Evolutionary conservation across 1,284 basidiomycete genomes (phyloP), one percentile per base, ranked within the genome.

Genomic region (Microbotryomycetes sp.): DNA sequence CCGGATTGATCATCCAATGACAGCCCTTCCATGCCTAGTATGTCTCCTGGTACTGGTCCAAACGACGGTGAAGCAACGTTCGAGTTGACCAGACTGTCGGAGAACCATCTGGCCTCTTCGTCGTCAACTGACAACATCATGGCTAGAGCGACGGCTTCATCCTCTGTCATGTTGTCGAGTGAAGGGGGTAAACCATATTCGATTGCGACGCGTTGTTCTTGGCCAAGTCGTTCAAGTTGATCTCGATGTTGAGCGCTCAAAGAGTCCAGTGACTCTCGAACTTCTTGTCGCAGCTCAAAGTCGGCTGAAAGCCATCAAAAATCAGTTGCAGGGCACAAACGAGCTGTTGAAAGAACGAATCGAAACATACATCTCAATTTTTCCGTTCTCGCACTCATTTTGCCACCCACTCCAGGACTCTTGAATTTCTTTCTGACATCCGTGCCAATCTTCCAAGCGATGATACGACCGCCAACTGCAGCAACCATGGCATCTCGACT

Each of bases 91-190:
- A 4, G 32, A 42, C 19, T 32, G 45, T 36, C 47, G 0, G 45
- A 49, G 42, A 58, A 36, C 22, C 61, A 46, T 6, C 53, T 51
- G 22, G n/a, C 30, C 58, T 72, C 71, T 47, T 67, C 58, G 23
- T 69, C 68, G 22, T 72, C 70, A 0, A 51, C 58, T 15, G 65
- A 68, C 22, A 72, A 62, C 63, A 72, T 70, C 61, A 67, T 58
- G 3, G 70, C 71, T 14, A 68, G 63, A 2, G 65, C 66, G 32
- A 70, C 57, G 6, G 68, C 68, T 45, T 72, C 71, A 4, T 70
- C 68, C 29, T 71, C 71, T 1, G 71, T 71, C 65, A 71, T 62
- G 47, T 68, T 64, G 28, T 64, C 69, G 25, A 66, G 58, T 12
- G 59, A 48, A 2, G 62, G 60, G 12, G 67, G 67, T 3, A 68